Evolutionary conservation across 139 green algal genomes (phyloP), one percentile per base, ranked within the genome.

Genomic region (Astrephomene gubernaculifera): DNA sequence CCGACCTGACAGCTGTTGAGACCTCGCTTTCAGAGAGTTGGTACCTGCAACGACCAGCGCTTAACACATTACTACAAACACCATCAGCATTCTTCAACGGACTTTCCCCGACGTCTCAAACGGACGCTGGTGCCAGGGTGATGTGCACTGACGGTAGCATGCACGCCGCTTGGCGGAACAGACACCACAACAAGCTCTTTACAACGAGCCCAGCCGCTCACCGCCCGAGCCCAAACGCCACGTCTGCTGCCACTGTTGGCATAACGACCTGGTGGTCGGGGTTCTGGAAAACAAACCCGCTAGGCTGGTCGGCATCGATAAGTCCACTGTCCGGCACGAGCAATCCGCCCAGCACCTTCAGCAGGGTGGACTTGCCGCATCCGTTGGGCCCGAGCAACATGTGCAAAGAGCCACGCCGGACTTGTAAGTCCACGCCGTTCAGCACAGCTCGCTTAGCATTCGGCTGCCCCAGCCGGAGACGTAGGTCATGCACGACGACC

Each of bases 241-340:
- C 97, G 74, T 99, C 97, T 39, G 96, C 93, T 7, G 91, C 94
- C 7, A 98, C 97, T 10, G 87, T 90, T 35, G 87, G 90, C 87
- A 89, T 90, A 2, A 91, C 81, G 36, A 94, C 91, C 78, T 99
- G 96, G 87, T 99, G 96, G 85, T 99, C 97, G 3, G 97, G 97
- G 88, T 99, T 99, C 73, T 99, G 97, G 82, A 99, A 98, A 38
- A 99, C 97, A 87, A 99, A 98, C 31, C 91, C 94, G 3, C 87
- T 90, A 2, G 96, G 94, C n/a, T 73, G 70, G 21, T 95, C 88
- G 4, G 76, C 78, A 10, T 88, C 53, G 1, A 95, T 86, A 1
- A 4, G 52, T 29, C 97, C 96, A 9, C 53, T 72, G 49, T 95
- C 89, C 2, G 89, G 84, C 3, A 79, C 43, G 39, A 97, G 45